These are phyloP conservation scores for Phytophthora sp. DNA, from an alignment of 352 stramenopile genomes.

Conservation along the genomic window DNA sequence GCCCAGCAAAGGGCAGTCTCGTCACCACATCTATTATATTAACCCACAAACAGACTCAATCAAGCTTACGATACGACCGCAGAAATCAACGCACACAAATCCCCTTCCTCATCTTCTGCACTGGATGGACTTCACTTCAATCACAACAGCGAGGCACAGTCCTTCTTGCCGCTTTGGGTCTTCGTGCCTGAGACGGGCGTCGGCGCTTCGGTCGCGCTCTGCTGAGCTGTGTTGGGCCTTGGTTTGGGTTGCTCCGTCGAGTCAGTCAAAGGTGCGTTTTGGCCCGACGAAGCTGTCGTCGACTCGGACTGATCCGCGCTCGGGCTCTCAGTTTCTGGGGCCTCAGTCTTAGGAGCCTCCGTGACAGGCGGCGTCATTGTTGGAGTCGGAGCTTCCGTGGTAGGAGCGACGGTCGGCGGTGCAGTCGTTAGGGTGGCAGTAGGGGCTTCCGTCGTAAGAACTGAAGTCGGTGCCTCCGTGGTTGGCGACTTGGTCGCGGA, in stretches of 20 bases:
- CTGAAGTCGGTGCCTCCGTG: slow-evolving; percentile 7
- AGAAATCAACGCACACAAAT: slow-evolving; percentile 27
- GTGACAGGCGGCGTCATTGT: neutral
- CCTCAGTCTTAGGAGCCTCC: slow-evolving; percentile 2
- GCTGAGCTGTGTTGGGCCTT: slow-evolving; percentile 1
- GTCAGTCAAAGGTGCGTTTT: slow-evolving; percentile 1
- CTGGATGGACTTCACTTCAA: slow-evolving; percentile 18
- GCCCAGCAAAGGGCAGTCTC: too few species aligned
- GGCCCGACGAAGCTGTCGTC: neutral
- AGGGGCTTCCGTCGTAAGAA: slow-evolving; percentile 13
- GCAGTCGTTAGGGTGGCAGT: slow-evolving; percentile 3
- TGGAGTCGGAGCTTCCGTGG: slow-evolving; percentile 6
- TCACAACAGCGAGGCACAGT: slow-evolving; percentile 25
- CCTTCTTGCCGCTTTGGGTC: slow-evolving; percentile 23
- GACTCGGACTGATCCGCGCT: slow-evolving; percentile 9
- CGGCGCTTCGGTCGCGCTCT: slow-evolving; percentile 18
- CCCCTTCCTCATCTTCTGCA: slow-evolving; percentile 24
- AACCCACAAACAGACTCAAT: slow-evolving; percentile 25
- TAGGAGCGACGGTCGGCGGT: slow-evolving; percentile 13
- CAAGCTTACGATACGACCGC: slow-evolving; percentile 8
- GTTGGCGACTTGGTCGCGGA: slow-evolving; percentile 15
- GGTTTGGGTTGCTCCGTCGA: slow-evolving; percentile 17
- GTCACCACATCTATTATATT: slow-evolving; percentile 41
- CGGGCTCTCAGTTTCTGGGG: slow-evolving; percentile 1
- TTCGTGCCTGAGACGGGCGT: slow-evolving; percentile 22